Evolutionary conservation across 2,329 filamentous ascomycete species (phyloP).

Genomic region (Trematosphaeria pertusa): DNA sequence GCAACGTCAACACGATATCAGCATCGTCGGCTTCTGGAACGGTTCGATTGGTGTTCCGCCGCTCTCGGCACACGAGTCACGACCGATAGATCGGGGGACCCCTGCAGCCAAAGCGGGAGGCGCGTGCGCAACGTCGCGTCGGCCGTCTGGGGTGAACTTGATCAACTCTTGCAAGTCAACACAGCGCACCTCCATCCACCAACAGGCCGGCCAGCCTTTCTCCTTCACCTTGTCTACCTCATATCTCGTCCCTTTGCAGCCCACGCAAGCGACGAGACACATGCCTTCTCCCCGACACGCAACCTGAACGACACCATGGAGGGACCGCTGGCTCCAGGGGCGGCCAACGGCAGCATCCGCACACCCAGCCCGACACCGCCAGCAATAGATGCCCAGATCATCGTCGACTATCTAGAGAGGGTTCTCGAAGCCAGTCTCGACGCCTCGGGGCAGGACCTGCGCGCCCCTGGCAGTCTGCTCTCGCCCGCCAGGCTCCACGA

Average conservation of each 20-base stretch:
- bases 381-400: conserved; percentile 54
- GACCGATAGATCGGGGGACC: background rate
- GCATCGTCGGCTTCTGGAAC: conserved; percentile 10
- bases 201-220: background rate
- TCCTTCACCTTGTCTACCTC: conserved; percentile 8
- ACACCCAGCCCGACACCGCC: conserved; percentile 46
- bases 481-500: conserved; percentile 75
- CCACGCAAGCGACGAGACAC: conserved; percentile 33
- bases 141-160: conserved; percentile 21
- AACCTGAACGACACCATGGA: conserved; percentile 45
- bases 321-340: conserved; percentile 50
- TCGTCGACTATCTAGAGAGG: conserved; percentile 57
- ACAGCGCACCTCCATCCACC: conserved; percentile 1
- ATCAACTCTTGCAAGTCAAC: conserved; percentile 25
- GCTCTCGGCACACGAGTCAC: conserved; percentile 8
- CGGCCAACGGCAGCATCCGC: conserved; percentile 47
- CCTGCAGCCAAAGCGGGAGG: conserved; percentile 9
- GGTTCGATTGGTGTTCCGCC: conserved; percentile 1
- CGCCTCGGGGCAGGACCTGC: conserved; percentile 74
- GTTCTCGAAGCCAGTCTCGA: conserved; percentile 58
- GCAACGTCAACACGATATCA: background rate
- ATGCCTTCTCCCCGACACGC: conserved; percentile 38
- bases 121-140: conserved; percentile 18
- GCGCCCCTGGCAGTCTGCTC: conserved; percentile 81
- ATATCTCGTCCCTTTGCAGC: conserved; percentile 10